Conservation (phyloP, 139 green algal genomes). For the Tetradesmus lagerheimii region DNA sequence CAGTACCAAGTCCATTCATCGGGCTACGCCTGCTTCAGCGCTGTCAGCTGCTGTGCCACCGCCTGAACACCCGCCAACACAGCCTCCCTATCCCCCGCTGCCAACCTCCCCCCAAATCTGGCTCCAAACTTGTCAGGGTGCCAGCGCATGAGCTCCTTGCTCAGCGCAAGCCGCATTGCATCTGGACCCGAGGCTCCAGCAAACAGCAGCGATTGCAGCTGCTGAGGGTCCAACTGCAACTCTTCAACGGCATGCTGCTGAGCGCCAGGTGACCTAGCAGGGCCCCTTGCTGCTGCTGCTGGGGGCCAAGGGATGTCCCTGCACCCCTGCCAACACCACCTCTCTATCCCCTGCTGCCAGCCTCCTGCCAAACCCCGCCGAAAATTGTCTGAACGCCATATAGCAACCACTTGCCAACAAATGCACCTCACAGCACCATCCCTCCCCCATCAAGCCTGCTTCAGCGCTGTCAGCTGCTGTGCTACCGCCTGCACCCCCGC, state of each 20-base stretch:
- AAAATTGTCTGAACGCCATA: no score
- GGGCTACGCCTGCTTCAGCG: background rate
- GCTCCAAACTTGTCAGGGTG: constrained; percentile 74
- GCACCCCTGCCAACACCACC: background rate
- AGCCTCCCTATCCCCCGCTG: constrained; percentile 27
- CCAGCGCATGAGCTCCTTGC: constrained; percentile 69
- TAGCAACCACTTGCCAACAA: no score
- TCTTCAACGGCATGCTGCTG: constrained; percentile 5
- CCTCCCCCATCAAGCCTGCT: background rate
- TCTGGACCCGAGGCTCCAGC: constrained; percentile 28
- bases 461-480: constrained; percentile 62
- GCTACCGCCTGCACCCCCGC: constrained; percentile 56
- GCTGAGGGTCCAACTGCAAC: background rate
- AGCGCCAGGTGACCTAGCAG: background rate
- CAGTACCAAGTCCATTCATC: no score
- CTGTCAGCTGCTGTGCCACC: constrained; percentile 62
- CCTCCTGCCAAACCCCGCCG: no score
- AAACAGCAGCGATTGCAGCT: no score
- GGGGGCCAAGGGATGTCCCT: constrained; percentile 54
- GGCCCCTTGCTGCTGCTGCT: background rate
- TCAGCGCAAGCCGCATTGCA: constrained; percentile 48
- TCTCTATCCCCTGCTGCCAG: no score
- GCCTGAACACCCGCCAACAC: constrained; percentile 55
- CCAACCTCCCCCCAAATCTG: constrained; percentile 55
- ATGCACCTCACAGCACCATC: no score